phyloP scores from a whole-genome alignment of 2,329 filamentous ascomycete species.

The Cladophialophora carrionii region DNA sequence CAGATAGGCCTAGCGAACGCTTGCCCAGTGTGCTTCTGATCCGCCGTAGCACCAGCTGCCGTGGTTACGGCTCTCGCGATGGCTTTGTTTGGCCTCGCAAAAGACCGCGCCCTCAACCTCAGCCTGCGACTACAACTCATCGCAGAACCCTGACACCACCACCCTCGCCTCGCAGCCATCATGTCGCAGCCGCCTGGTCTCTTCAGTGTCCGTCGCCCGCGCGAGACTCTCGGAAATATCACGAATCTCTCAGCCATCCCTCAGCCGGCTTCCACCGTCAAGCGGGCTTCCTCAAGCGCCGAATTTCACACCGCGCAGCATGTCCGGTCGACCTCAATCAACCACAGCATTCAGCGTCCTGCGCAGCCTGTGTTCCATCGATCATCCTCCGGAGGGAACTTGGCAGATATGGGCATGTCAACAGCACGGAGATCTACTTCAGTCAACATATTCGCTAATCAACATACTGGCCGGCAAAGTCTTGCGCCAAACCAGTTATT shows the following conservation, averaged over 20 bases:
- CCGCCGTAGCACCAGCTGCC: neutral
- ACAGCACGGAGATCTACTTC: slow-evolving; percentile 82
- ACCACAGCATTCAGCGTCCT: slow-evolving; percentile 79
- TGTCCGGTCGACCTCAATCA: slow-evolving; percentile 81
- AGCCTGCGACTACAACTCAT: neutral
- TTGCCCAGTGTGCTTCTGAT: neutral
- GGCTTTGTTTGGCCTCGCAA: neutral
- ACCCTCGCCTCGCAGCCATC: slow-evolving; percentile 38
- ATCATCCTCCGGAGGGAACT: slow-evolving; percentile 78
- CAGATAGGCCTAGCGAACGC: no score
- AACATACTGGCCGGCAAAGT: slow-evolving; percentile 68
- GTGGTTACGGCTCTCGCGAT: neutral
- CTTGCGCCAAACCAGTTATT: slow-evolving; percentile 64
- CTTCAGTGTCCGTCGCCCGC: slow-evolving; percentile 87
- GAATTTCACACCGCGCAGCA: slow-evolving; percentile 72
- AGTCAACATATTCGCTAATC: slow-evolving; percentile 63
- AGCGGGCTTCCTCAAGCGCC: slow-evolving; percentile 80
- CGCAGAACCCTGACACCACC: neutral
- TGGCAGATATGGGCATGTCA: slow-evolving; percentile 77
- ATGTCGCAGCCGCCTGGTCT: slow-evolving; percentile 88
- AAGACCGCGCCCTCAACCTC: neutral
- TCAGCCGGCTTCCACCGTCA: slow-evolving; percentile 89
- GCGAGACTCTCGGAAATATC: slow-evolving; percentile 89
- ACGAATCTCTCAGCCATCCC: slow-evolving; percentile 83
- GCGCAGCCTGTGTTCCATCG: slow-evolving; percentile 86